Base-by-base conservation (phyloP, 345 rosid genomes). In the Hibiscus mutabilis region DNA sequence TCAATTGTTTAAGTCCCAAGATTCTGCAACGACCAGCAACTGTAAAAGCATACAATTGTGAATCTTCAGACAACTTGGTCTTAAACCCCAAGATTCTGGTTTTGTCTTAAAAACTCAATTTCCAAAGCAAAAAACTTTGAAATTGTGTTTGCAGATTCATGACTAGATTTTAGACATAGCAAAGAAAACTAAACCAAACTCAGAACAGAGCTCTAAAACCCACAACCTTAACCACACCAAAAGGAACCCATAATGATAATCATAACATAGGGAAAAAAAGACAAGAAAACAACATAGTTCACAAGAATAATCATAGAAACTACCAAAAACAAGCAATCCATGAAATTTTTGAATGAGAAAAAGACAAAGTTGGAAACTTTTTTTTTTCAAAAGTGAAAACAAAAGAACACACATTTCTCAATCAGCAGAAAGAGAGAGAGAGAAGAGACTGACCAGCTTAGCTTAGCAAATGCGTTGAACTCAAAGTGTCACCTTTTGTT, bases 371-470 rank as follows among this genome's bases (percentile, higher is more conserved):
- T 33, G 2, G 18, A 33, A 53, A 0, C 19, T 49, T 49, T 21
- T 52, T 68, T 52, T 8, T 37, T 37, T 52, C 27, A 58, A 44
- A 29, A 29, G 33, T 21, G 14, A 40, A 40, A 71, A 59, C 15
- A 19, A 60, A 42, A 59, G 57, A 66, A 15, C 57, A 42, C 52
- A 58, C 25, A 55, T 53, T 60, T 55, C 11, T 51, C 51, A 47
- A 49, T 40, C 5, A 57, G 21, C 59, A 42, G 60, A 37, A 37
- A 33, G 6, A 33, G 1, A 6, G 65, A 65, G 3, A 15, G 19
- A 72, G 18, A 57, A 57, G 40, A 71, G 27, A 62, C 76, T 72
- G 75, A 80, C 81, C 79, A 49, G 77, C 73, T 75, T 66, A 33
- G 37, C 6, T 37, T 37, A 9, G 67, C 27, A 29, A 62, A 60